A percentile compares a stretch with the other conserved stretches of the same genome.
phyloP scores from a whole-genome alignment of 805 yeast species.

The Scheffersomyces ergatensis region DNA sequence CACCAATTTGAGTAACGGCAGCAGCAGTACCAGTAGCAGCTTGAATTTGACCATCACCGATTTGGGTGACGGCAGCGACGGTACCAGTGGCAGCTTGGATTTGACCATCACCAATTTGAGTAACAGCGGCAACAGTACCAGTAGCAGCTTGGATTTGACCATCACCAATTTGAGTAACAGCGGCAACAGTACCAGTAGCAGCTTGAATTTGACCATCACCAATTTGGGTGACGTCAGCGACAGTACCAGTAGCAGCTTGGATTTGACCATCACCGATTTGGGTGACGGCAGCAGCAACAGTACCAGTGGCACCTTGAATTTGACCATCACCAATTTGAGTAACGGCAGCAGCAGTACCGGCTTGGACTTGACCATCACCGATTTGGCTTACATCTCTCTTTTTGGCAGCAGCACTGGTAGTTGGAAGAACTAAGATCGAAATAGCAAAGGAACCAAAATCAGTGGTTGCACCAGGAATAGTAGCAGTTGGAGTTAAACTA shows the following conservation, averaged over 20 bases:
- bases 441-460: constrained; percentile 31
- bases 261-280: constrained; percentile 49
- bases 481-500: constrained; percentile 27
- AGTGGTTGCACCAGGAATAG: constrained; percentile 23
- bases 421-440: constrained; percentile 17
- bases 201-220: constrained; percentile 48
- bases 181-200: constrained; percentile 17
- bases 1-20: constrained; percentile 34
- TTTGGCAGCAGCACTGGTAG: constrained; percentile 11
- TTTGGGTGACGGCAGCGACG: constrained; percentile 27
- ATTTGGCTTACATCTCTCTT: constrained; percentile 27
- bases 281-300: constrained; percentile 16
- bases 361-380: constrained; percentile 47
- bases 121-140: constrained; percentile 27
- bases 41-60: constrained; percentile 34
- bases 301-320: constrained; percentile 1
- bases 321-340: constrained; percentile 42
- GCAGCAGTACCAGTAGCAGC: constrained; percentile 15
- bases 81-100: constrained; percentile 25
- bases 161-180: constrained; percentile 36
- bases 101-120: constrained; percentile 33
- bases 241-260: constrained; percentile 28
- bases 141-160: constrained; percentile 40
- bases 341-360: constrained; percentile 21
- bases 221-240: constrained; percentile 35